Conservation (phyloP, 495 filamentous ascomycete species). For the Penicillium egyptiacum region DNA sequence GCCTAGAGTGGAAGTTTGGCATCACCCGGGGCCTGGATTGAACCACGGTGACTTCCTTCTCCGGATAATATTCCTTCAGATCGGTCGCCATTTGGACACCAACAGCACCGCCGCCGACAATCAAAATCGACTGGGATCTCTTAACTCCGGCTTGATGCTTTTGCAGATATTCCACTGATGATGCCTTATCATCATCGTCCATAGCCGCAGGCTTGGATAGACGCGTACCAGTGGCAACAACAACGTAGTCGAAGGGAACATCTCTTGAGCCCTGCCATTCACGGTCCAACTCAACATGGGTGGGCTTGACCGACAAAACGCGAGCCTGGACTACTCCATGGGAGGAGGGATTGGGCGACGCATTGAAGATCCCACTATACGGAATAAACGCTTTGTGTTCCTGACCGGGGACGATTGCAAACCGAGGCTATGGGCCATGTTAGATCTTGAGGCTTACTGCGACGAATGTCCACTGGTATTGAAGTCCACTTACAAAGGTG, state of each 20-base stretch:
- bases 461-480: neutral
- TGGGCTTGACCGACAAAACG: conserved; percentile 40
- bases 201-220: conserved; percentile 48
- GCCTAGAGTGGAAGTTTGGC: conserved; percentile 48
- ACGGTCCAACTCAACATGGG: conserved; percentile 45
- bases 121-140: conserved; percentile 45
- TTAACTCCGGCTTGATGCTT: conserved; percentile 40
- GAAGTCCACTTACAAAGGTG: conserved; percentile 44
- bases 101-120: conserved; percentile 62
- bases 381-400: conserved; percentile 60
- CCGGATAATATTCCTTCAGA: conserved; percentile 56
- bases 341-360: conserved; percentile 28
- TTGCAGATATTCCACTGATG: conserved; percentile 40
- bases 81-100: conserved; percentile 63
- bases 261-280: conserved; percentile 45
- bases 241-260: conserved; percentile 48
- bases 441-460: neutral
- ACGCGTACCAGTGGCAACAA: conserved; percentile 49
- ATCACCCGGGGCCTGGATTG: conserved; percentile 56
- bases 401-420: conserved; percentile 47
- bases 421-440: conserved; percentile 42
- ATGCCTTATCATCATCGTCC: conserved; percentile 47
- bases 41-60: conserved; percentile 57
- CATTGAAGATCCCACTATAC: conserved; percentile 42
- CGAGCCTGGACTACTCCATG: conserved; percentile 46